Evolutionary conservation across 208 protist species (phyloP).

Genomic region (Trypanosoma brucei): DNA sequence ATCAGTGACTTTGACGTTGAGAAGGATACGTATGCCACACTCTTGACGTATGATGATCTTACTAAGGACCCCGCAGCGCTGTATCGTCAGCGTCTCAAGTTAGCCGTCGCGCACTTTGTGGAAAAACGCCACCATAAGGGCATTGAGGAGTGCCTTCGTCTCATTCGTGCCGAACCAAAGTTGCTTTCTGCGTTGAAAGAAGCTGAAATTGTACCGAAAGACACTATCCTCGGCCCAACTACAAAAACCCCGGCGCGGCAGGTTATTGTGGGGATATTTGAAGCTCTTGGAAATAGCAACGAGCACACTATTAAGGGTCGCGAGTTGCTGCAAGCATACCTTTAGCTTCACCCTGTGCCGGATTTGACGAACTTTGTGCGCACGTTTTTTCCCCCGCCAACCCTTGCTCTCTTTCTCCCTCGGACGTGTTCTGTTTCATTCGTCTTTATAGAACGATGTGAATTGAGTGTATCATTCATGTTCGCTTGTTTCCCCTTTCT

Average conservation of each 20-base stretch:
- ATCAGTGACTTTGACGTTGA: slow-evolving; percentile 60
- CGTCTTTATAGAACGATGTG: too few relatives aligned
- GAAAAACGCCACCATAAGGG: slow-evolving; percentile 55
- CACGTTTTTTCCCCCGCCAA: too few relatives aligned
- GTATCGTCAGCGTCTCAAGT: slow-evolving; percentile 69
- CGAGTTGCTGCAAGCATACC: slow-evolving; percentile 67
- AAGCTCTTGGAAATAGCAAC: slow-evolving; percentile 59
- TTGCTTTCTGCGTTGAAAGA: slow-evolving; percentile 69
- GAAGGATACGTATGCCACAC: slow-evolving; percentile 70
- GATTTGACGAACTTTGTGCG: too few relatives aligned
- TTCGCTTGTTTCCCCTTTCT: too few relatives aligned
- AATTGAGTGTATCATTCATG: too few relatives aligned
- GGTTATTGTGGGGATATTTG: slow-evolving; percentile 63
- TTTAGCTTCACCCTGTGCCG: slow-evolving; percentile 18
- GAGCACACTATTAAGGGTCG: slow-evolving; percentile 63
- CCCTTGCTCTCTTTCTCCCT: too few relatives aligned
- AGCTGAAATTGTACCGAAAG: slow-evolving; percentile 38
- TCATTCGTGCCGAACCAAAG: slow-evolving; percentile 77
- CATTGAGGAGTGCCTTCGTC: slow-evolving; percentile 67
- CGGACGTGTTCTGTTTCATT: too few relatives aligned
- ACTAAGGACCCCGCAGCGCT: slow-evolving; percentile 52
- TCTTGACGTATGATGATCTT: slow-evolving; percentile 77
- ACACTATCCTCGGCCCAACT: slow-evolving; percentile 41
- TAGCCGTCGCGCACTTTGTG: slow-evolving; percentile 65
- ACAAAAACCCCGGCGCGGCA: slow-evolving; percentile 63